A percentile compares a stretch with the other conserved stretches of the same genome.
Conservation (phyloP, 1,284 basidiomycete genomes). For the Blastosporella zonata region DNA sequence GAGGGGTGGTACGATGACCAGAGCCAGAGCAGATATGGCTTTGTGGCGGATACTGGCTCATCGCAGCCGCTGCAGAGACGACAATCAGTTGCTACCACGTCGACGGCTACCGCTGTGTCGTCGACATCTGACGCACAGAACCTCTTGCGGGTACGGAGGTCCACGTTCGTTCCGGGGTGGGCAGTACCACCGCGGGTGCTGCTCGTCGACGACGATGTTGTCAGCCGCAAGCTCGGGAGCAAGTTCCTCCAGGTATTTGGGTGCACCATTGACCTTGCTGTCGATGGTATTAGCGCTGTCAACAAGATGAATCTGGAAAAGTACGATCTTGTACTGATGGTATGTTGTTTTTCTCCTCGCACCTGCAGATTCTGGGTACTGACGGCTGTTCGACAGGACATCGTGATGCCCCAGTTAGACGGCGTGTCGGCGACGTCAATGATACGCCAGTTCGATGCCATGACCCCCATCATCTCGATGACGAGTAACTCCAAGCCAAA, state of each 20-base stretch:
- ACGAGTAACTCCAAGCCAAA: slow-evolving; percentile 90
- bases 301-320: slow-evolving; percentile 95
- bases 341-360: slow-evolving; percentile 36
- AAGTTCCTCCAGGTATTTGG: slow-evolving; percentile 97
- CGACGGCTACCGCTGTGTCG: slow-evolving; percentile 4
- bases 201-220: slow-evolving; percentile 93
- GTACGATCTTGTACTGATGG: slow-evolving; percentile 95
- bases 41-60: neutral
- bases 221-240: slow-evolving; percentile 83
- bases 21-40: neutral
- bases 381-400: slow-evolving; percentile 58
- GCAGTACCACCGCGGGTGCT: slow-evolving; percentile 84
- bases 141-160: slow-evolving; percentile 59
- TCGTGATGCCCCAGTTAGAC: slow-evolving; percentile 93
- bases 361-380: neutral
- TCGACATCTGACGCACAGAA: slow-evolving; percentile 5
- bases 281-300: slow-evolving; percentile 91
- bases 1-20: slow-evolving; percentile 23
- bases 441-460: slow-evolving; percentile 91
- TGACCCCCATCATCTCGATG: slow-evolving; percentile 97
- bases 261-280: slow-evolving; percentile 91
- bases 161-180: slow-evolving; percentile 87
- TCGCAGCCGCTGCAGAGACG: slow-evolving; percentile 1
- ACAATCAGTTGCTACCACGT: neutral
- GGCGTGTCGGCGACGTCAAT: slow-evolving; percentile 88